A percentile compares a stretch with the other conserved stretches of the same genome.
These are phyloP conservation scores for Penicillium sp. DNA, from an alignment of 2,329 filamentous ascomycete genomes.

Conservation along the genomic window DNA sequence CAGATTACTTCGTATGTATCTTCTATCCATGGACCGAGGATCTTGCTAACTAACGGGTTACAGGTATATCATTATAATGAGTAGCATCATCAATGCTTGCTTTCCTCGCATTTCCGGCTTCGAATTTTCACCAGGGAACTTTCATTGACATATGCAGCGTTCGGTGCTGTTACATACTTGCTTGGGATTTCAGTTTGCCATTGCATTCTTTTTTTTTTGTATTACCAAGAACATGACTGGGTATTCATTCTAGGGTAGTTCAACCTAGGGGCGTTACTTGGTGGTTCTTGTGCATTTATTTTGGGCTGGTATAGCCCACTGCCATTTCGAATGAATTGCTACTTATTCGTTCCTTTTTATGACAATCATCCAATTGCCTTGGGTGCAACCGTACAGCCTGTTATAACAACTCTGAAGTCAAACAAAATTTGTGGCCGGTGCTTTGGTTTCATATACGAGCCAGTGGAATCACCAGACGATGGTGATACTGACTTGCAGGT, in stretches of 20 bases:
- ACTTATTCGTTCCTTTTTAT: background rate
- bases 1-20: conserved; percentile 82
- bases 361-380: background rate
- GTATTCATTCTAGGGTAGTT: conserved; percentile 1
- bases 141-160: background rate
- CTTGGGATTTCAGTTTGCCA: conserved; percentile 1
- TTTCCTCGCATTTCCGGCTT: background rate
- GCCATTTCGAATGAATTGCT: conserved; percentile 1
- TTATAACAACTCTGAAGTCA: background rate
- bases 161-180: background rate
- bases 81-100: conserved; percentile 45
- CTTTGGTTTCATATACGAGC: background rate
- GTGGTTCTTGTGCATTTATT: conserved; percentile 6
- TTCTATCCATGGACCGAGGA: background rate
- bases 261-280: conserved; percentile 3
- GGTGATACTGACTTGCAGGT: background rate
- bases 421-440: background rate
- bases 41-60: conserved; percentile 14
- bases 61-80: conserved; percentile 91
- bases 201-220: conserved; percentile 4
- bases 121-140: background rate
- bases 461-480: background rate
- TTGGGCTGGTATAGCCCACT: conserved; percentile 1
- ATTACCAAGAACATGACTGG: conserved; percentile 8
- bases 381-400: background rate